phyloP scores from a whole-genome alignment of 2,329 filamentous ascomycete species.

The Pestalotiopsis sp. region DNA sequence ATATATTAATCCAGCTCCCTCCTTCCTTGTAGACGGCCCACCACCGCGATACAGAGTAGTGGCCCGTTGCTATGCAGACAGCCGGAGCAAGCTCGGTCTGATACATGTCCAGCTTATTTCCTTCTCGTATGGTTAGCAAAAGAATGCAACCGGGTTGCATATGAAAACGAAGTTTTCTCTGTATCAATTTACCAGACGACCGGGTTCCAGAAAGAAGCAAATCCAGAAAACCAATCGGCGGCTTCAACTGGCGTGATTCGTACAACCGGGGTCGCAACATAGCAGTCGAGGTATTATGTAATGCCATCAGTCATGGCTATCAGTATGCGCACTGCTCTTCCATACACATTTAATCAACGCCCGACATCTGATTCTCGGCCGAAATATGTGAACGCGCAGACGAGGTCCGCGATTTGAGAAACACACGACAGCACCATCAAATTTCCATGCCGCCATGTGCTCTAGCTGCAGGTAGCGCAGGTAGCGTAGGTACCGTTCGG shows the following conservation, averaged over 20 bases:
- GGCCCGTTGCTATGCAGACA: background rate
- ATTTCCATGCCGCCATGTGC: background rate
- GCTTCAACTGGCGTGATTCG: background rate
- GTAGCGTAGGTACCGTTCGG: background rate
- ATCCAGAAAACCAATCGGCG: no score
- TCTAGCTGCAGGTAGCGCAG: background rate
- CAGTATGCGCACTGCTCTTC: no score
- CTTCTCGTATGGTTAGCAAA: background rate
- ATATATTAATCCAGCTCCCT: background rate
- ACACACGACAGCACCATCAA: background rate
- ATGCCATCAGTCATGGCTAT: no score
- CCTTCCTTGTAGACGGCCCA: background rate
- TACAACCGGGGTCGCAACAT: no score
- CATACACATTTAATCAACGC: no score
- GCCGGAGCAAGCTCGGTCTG: background rate
- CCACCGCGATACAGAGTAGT: background rate
- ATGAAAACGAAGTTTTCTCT: background rate
- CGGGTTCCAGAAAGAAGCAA: background rate
- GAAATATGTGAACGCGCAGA: no score
- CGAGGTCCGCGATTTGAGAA: background rate
- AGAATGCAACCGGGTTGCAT: background rate
- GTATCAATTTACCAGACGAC: background rate
- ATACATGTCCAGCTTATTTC: background rate
- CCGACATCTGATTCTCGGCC: no score
- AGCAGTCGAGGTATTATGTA: no score